A percentile compares a stretch with the other conserved stretches of the same genome.
Evolutionary conservation across 2,329 filamentous ascomycete genomes (phyloP).

Genomic region (Alternaria brassicae): DNA sequence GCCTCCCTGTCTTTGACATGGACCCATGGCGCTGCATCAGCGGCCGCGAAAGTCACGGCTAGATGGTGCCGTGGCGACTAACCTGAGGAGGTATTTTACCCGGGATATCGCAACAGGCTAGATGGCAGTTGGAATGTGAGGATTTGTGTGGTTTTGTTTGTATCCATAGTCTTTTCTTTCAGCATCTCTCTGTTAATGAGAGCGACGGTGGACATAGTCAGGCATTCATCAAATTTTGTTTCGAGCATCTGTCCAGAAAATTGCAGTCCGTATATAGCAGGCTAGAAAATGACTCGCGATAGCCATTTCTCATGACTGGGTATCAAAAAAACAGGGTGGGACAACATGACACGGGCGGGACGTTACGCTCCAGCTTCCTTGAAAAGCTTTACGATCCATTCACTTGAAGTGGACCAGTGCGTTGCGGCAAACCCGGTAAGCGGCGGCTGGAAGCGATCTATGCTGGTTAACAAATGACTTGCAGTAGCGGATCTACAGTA

Average conservation of each 20-base stretch:
- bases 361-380: slow-evolving; percentile 40
- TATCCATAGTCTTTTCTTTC: neutral
- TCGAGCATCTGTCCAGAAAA: neutral
- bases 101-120: neutral
- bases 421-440: slow-evolving; percentile 35
- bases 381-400: slow-evolving; percentile 46
- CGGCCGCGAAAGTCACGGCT: slow-evolving; percentile 50
- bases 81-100: neutral
- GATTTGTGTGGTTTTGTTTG: neutral
- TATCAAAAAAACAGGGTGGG: slow-evolving; percentile 16
- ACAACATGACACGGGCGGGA: slow-evolving; percentile 4
- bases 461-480: slow-evolving; percentile 2
- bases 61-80: slow-evolving; percentile 3
- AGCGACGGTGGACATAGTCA: neutral
- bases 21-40: slow-evolving; percentile 50
- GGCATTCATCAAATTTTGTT: slow-evolving; percentile 1
- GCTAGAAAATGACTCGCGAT: slow-evolving; percentile 5
- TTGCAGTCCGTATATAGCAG: neutral
- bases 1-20: slow-evolving; percentile 43
- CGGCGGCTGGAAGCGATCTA: slow-evolving; percentile 41
- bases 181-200: neutral
- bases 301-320: slow-evolving; percentile 12
- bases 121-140: neutral
- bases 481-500: slow-evolving; percentile 6
- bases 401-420: slow-evolving; percentile 37